phyloP scores from a whole-genome alignment of 2,329 filamentous ascomycete genomes.

The Sclerotinia spermophila region DNA sequence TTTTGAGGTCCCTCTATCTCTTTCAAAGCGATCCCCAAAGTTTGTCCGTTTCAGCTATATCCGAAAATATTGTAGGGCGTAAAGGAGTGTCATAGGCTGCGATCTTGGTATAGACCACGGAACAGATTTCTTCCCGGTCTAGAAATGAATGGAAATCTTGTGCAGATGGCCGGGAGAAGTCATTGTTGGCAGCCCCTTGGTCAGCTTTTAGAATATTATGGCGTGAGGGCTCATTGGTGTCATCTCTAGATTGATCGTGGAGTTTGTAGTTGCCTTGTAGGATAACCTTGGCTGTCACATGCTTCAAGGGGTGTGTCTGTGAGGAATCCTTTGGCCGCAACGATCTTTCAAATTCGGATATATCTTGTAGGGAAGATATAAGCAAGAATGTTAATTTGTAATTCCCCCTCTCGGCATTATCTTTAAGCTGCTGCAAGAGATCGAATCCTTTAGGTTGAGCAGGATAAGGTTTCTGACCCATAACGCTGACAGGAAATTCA shows the following conservation, averaged over 20 bases:
- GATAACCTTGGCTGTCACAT: constrained; percentile 23
- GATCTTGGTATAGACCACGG: constrained; percentile 29
- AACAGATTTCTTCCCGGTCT: constrained; percentile 22
- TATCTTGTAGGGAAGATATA: constrained; percentile 33
- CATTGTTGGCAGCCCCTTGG: constrained; percentile 27
- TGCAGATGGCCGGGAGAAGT: constrained; percentile 27
- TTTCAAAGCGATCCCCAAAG: constrained; percentile 28
- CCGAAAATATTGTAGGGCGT: constrained; percentile 23
- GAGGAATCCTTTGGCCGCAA: not conserved
- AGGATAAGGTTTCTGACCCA: constrained; percentile 20
- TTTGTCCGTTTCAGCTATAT: constrained; percentile 26
- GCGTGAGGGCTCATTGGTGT: not conserved
- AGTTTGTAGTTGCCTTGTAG: constrained; percentile 26
- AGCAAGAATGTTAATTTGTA: constrained; percentile 31
- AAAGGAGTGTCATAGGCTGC: constrained; percentile 29
- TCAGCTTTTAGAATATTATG: not conserved
- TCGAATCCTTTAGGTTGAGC: constrained; percentile 18
- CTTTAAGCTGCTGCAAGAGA: constrained; percentile 23
- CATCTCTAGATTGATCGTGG: not conserved
- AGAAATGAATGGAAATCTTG: constrained; percentile 27
- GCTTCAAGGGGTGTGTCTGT: not conserved
- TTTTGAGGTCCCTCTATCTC: constrained; percentile 30
- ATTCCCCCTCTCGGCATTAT: constrained; percentile 18
- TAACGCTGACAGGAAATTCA: constrained; percentile 30
- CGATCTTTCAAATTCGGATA: constrained; percentile 22